These are phyloP conservation scores for Taxillus chinensis DNA, from an alignment of 164 flowering plant genomes.

Conservation along the genomic window DNA sequence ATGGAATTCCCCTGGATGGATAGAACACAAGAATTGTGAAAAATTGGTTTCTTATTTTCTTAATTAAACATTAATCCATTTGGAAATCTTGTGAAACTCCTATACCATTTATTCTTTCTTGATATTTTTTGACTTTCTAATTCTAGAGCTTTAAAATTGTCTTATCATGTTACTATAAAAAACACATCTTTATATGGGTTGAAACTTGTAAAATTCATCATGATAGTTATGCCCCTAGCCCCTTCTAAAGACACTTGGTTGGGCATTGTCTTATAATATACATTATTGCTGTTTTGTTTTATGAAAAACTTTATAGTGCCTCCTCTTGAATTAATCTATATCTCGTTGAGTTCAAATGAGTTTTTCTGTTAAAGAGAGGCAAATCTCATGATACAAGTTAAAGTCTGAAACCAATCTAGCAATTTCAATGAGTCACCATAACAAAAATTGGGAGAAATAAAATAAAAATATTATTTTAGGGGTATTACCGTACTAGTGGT, in stretches of 20 bases:
- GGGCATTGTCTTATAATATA: background rate
- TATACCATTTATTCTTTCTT: conserved; percentile 7
- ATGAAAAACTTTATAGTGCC: too few species aligned
- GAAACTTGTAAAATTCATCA: background rate
- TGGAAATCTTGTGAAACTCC: conserved; percentile 3
- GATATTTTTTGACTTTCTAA: conserved; percentile 1
- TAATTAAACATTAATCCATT: conserved; percentile 3
- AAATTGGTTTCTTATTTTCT: too few species aligned
- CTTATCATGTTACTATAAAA: background rate
- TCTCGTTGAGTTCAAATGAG: too few species aligned
- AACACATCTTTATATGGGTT: background rate
- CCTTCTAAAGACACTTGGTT: too few species aligned
- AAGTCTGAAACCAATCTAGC: too few species aligned
- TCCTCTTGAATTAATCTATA: too few species aligned
- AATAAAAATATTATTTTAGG: too few species aligned
- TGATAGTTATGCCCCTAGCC: background rate
- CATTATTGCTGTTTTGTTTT: background rate
- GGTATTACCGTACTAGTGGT: too few species aligned
- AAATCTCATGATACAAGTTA: too few species aligned
- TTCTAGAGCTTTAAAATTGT: background rate
- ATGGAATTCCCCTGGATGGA: conserved; percentile 34
- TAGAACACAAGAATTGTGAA: conserved; percentile 20
- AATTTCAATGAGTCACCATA: too few species aligned
- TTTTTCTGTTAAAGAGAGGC: too few species aligned
- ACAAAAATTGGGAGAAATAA: too few species aligned